Evolutionary conservation across 495 filamentous ascomycete species (phyloP).

Genomic region (Lophiostoma macrostomum): DNA sequence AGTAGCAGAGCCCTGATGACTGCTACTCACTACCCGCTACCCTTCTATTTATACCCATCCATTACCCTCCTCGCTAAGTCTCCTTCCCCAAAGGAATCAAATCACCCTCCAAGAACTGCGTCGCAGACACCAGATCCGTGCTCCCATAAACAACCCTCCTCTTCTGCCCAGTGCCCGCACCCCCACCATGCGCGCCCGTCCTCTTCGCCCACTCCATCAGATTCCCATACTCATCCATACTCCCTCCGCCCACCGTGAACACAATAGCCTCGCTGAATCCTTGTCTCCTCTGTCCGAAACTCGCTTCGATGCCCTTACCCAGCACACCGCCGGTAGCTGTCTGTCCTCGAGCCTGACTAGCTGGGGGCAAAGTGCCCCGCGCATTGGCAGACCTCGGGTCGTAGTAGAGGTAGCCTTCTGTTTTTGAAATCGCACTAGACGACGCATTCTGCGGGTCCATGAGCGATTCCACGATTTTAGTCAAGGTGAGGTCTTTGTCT

Average conservation of each 20-base stretch:
- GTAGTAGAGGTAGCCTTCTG: conserved; percentile 97
- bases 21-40: not conserved
- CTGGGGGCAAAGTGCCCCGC: conserved; percentile 83
- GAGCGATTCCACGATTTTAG: conserved; percentile 95
- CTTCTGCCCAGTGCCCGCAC: conserved; percentile 44
- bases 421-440: conserved; percentile 90
- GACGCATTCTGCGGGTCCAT: conserved; percentile 94
- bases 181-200: conserved; percentile 55
- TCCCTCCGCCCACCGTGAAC: conserved; percentile 94
- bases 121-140: conserved; percentile 88
- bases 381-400: conserved; percentile 92
- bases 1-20: too few relatives aligned
- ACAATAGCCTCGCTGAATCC: conserved; percentile 95
- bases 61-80: conserved; percentile 38
- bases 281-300: conserved; percentile 89
- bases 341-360: conserved; percentile 47
- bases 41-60: not conserved
- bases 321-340: conserved; percentile 32
- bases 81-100: conserved; percentile 74
- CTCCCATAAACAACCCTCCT: conserved; percentile 90
- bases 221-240: conserved; percentile 99
- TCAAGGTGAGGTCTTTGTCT: conserved; percentile 92
- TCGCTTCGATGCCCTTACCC: conserved; percentile 68
- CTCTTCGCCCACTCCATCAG: conserved; percentile 92
- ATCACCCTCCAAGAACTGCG: conserved; percentile 79